A percentile compares a stretch with the other conserved stretches of the same genome.
Conservation (phyloP, 1,139 yeast genomes). For the Lizanozyma gosingica region DNA sequence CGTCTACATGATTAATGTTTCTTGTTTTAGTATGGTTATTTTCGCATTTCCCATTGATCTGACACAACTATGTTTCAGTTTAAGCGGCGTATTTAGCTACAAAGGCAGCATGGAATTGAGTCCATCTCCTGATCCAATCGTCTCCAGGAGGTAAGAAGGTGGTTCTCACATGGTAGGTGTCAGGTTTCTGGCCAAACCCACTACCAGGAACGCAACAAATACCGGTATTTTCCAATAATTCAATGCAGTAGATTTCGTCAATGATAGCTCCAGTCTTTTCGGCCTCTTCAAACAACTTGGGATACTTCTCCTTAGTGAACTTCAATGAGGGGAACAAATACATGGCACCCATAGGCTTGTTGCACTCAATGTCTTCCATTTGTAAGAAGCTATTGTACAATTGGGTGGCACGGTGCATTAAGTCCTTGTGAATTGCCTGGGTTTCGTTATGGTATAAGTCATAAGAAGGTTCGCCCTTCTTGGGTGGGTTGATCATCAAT, state of each 20-base stretch:
- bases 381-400: constrained; percentile 62
- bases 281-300: constrained; percentile 56
- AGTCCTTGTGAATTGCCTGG: constrained; percentile 47
- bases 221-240: constrained; percentile 80
- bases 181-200: constrained; percentile 89
- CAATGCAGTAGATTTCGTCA: constrained; percentile 84
- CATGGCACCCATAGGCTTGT: constrained; percentile 95
- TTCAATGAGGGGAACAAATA: constrained; percentile 79
- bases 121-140: constrained; percentile 77
- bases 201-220: constrained; percentile 96
- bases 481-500: constrained; percentile 89
- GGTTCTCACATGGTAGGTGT: constrained; percentile 87
- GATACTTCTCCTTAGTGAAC: constrained; percentile 39
- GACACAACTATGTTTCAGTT: no score
- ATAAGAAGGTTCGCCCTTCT: constrained; percentile 66
- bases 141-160: constrained; percentile 94
- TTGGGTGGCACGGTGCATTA: constrained; percentile 52
- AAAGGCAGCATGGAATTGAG: constrained; percentile 64
- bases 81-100: constrained; percentile 39
- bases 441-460: constrained; percentile 58
- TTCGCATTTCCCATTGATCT: no score
- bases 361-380: constrained; percentile 78
- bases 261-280: constrained; percentile 44
- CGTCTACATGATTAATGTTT: no score
- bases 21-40: no score